Conservation (phyloP, 2,329 filamentous ascomycete species). For the Ustulina deusta region DNA sequence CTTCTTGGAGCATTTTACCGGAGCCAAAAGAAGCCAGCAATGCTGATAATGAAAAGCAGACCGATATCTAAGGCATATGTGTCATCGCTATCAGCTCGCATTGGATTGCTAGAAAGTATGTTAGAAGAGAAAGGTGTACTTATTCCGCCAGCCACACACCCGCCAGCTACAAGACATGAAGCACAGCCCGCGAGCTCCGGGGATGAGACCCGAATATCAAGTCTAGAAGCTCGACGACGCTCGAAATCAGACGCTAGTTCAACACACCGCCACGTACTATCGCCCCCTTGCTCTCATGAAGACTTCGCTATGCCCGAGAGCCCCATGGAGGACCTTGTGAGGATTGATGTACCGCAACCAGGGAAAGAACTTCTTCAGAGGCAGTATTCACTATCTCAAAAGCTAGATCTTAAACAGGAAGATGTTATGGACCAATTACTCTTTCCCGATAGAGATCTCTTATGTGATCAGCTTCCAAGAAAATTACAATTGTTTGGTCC, state of each 20-base stretch:
- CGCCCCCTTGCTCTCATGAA: conserved; percentile 39
- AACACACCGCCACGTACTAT: conserved; percentile 33
- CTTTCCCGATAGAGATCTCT: conserved; percentile 21
- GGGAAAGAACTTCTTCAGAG: conserved; percentile 10
- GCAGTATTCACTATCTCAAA: conserved; percentile 17
- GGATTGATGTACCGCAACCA: conserved; percentile 2
- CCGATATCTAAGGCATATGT: conserved; percentile 42
- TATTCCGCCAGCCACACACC: conserved; percentile 36
- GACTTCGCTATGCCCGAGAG: conserved; percentile 37
- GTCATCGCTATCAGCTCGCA: conserved; percentile 39
- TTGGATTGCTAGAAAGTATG: conserved; percentile 39
- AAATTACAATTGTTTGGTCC: conserved; percentile 33
- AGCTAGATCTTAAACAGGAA: conserved; percentile 21
- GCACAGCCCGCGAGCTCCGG: conserved; percentile 22
- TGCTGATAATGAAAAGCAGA: conserved; percentile 26
- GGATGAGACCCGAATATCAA: conserved; percentile 26
- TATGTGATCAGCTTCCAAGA: conserved; percentile 26
- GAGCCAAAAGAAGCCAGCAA: not conserved
- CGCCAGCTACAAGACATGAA: conserved; percentile 39
- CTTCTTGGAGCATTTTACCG: too few relatives aligned
- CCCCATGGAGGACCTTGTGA: conserved; percentile 24
- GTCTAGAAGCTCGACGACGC: conserved; percentile 12
- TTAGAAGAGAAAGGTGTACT: conserved; percentile 33
- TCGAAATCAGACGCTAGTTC: conserved; percentile 31
- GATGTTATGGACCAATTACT: conserved; percentile 30